Evolutionary conservation across 176 grass and related monocot genomes (phyloP).

Genomic region (Chrysopogon serrulatus): DNA sequence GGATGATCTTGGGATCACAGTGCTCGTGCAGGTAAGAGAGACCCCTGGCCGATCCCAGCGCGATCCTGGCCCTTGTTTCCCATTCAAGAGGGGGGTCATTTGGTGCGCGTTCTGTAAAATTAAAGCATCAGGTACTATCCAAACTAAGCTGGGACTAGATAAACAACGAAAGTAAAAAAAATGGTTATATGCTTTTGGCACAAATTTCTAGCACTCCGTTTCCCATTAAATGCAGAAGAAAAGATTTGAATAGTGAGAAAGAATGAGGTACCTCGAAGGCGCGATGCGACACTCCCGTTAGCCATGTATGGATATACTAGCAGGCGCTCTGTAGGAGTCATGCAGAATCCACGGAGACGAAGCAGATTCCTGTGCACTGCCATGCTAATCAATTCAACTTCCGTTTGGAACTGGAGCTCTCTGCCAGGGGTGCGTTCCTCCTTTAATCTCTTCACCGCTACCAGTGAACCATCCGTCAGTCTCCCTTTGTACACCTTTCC

Average conservation of each 20-base stretch:
- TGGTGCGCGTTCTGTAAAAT: slow-evolving; percentile 48
- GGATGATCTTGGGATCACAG: slow-evolving; percentile 91
- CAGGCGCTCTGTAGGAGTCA: slow-evolving; percentile 77
- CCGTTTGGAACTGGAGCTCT: no score
- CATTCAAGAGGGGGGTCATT: slow-evolving; percentile 48
- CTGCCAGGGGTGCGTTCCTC: no score
- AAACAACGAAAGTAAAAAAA: not conserved
- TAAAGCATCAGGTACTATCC: not conserved
- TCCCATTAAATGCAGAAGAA: not conserved
- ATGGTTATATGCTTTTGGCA: not conserved
- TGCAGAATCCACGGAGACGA: slow-evolving; percentile 70
- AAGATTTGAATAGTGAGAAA: not conserved
- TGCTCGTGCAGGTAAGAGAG: slow-evolving; percentile 97
- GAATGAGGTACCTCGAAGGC: slow-evolving; percentile 50
- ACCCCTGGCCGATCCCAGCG: no score
- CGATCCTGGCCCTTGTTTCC: slow-evolving; percentile 45
- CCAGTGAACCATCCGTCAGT: no score
- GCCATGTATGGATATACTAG: slow-evolving; percentile 76
- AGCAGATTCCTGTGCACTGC: slow-evolving; percentile 69
- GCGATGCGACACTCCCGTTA: slow-evolving; percentile 74
- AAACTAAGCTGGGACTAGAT: not conserved
- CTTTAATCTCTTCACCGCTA: no score
- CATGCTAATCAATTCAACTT: no score
- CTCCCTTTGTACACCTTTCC: no score
- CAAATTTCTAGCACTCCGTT: not conserved